Base-by-base conservation (phyloP, 2,329 filamentous ascomycete genomes). In the Graphilbum ipis-grandicollis region DNA sequence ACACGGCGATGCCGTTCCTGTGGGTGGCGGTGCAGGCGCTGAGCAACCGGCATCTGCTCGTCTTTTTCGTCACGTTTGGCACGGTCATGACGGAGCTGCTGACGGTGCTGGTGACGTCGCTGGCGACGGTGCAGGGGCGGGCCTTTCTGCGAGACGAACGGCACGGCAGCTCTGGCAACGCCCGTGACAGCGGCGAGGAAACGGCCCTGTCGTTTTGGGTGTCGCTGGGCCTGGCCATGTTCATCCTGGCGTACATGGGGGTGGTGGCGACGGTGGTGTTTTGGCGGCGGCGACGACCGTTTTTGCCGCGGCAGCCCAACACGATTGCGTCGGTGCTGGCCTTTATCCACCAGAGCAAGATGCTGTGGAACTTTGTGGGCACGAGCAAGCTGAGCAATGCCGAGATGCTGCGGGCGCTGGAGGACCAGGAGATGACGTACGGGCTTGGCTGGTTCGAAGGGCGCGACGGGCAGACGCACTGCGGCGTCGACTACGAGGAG, bases 311-410 rank as follows among this genome's bases (percentile, higher is more conserved):
- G 5, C 78, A 85, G 58, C 79, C 80, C 4, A 82, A 76, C 47
- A 84, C 79, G 17, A 85, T 88, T 46, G 75, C 79, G 2, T 75
- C 71, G 31, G 71, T 85, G 37, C 62, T 88, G 37, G 79, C 78
- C 0, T 86, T 79, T 49, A 79, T 86, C 41, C 76, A 86, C 54
- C 79, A 84, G 56, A 78, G 70, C 52, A 80, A 79, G 56, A 85
- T 86, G 80, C 58, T 86, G 33, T 75, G 74, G 43, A 71, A 73
- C 48, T 86, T 86, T 53, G 75, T 82, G 13, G 73, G 70, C 31
- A 83, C 77, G 18, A 69, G 75, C 42, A 71, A 71, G 55, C 56
- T 75, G 35, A 68, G 63, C 45, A 71, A 67, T 37, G 56, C 60
- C 13, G 56, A 72, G 50, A 80, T 83, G 72, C 70, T 67, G 44